Conservation (phyloP, 75 land plant species). For the Gnetum montanum region DNA sequence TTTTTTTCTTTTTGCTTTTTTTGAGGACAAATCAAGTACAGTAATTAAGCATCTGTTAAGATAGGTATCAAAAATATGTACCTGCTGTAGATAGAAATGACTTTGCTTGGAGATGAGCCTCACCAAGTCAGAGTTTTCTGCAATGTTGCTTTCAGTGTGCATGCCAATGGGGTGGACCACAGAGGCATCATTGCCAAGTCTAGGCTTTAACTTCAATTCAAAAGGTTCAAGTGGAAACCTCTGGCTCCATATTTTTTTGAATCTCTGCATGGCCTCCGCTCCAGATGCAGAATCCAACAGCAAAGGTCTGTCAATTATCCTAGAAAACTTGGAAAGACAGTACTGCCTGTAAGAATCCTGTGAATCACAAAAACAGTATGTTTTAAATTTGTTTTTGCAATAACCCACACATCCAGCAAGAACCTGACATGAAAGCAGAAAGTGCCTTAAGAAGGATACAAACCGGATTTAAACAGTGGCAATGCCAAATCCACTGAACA, state of each 20-base stretch:
- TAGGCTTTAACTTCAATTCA: conserved; percentile 27
- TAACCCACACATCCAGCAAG: too few relatives aligned
- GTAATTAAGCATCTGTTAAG: too few relatives aligned
- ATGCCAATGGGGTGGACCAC: not conserved
- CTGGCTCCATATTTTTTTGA: conserved; percentile 48
- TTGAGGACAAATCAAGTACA: too few relatives aligned
- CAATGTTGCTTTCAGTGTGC: not conserved
- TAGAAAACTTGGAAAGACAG: conserved; percentile 41
- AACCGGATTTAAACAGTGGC: conserved; percentile 79
- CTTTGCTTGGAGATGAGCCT: conserved; percentile 21
- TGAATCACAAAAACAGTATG: too few relatives aligned
- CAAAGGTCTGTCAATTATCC: conserved; percentile 45
- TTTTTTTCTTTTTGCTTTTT: not conserved
- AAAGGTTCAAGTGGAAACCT: conserved; percentile 64
- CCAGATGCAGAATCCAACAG: conserved; percentile 59
- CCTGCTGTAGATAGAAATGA: conserved; percentile 24
- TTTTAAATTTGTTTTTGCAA: too few relatives aligned
- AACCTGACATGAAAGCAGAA: too few relatives aligned
- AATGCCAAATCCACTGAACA: conserved; percentile 87
- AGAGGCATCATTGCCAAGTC: conserved; percentile 6
- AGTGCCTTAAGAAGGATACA: too few relatives aligned
- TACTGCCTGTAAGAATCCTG: conserved; percentile 55
- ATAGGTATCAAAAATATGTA: too few relatives aligned
- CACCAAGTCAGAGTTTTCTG: conserved; percentile 11
- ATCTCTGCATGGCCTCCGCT: conserved; percentile 47